Percentiles rank a stretch among this genome's conserved stretches.
Evolutionary conservation across 495 filamentous ascomycete species (phyloP).

Genomic region (Penicillium angulare): DNA sequence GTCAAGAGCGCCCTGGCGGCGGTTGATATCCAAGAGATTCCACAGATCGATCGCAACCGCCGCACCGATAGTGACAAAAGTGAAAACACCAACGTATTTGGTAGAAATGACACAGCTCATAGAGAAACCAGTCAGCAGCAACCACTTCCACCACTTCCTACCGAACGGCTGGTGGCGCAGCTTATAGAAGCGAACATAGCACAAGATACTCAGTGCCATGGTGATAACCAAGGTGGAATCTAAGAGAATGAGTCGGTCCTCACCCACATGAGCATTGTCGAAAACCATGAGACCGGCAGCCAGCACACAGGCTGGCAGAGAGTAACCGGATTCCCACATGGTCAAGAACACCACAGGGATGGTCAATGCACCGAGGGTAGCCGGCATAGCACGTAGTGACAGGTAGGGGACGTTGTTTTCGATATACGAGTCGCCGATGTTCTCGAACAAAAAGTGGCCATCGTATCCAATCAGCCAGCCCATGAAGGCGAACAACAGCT

Average conservation of each 20-base stretch:
- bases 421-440: constrained; percentile 98
- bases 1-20: constrained; percentile 70
- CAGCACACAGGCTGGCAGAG: constrained; percentile 84
- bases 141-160: constrained; percentile 99
- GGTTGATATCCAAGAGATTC: constrained; percentile 87
- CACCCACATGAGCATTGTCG: constrained; percentile 97
- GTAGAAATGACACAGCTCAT: constrained; percentile 97
- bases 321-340: constrained; percentile 99
- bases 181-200: constrained; percentile 98
- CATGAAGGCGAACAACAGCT: constrained; percentile 72
- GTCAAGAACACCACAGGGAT: constrained; percentile 93
- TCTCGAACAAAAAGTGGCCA: constrained; percentile 96
- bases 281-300: constrained; percentile 86
- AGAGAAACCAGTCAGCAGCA: constrained; percentile 88
- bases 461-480: constrained; percentile 96
- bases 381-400: constrained; percentile 90
- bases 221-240: constrained; percentile 92
- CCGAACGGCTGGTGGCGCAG: constrained; percentile 83
- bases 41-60: constrained; percentile 93
- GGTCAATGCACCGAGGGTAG: constrained; percentile 85
- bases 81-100: constrained; percentile 96
- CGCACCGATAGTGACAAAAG: constrained; percentile 94
- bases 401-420: constrained; percentile 96
- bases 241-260: constrained; percentile 91
- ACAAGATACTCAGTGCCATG: constrained; percentile 91